These are phyloP conservation scores for Choiromyces venosus DNA, from an alignment of 495 filamentous ascomycete species.

Conservation along the genomic window DNA sequence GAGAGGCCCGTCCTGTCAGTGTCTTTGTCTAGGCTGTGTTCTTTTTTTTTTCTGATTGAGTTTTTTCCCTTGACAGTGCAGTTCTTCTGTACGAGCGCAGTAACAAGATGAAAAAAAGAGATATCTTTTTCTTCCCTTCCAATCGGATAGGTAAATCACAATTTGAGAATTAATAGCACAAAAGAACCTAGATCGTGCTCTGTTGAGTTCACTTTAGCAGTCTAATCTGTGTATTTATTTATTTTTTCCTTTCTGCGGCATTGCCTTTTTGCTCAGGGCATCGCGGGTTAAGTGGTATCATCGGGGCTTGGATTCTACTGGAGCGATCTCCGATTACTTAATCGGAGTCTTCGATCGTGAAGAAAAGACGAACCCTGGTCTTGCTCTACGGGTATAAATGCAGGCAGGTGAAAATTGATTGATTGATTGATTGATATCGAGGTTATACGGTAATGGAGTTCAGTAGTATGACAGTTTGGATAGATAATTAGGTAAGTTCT, in stretches of 20 bases:
- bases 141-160: background rate
- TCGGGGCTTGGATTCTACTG: background rate
- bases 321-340: background rate
- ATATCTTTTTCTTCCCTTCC: background rate
- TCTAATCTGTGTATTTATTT: background rate
- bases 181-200: background rate
- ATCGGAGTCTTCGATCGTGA: background rate
- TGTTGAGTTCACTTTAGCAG: background rate
- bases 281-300: background rate
- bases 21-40: background rate
- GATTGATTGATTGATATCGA: background rate
- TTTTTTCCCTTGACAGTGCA: background rate
- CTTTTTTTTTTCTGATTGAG: background rate
- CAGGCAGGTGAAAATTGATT: background rate
- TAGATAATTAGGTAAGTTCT: background rate
- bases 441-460: background rate
- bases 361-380: background rate
- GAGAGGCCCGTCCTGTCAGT: background rate
- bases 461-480: background rate
- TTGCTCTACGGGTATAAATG: background rate
- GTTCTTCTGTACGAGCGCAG: background rate
- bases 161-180: background rate
- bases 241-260: background rate
- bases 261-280: background rate
- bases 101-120: background rate